Percentiles rank a stretch among this genome's conserved stretches.
Conservation (phyloP, 106 monocot genomes). For the Allium cepa region DNA sequence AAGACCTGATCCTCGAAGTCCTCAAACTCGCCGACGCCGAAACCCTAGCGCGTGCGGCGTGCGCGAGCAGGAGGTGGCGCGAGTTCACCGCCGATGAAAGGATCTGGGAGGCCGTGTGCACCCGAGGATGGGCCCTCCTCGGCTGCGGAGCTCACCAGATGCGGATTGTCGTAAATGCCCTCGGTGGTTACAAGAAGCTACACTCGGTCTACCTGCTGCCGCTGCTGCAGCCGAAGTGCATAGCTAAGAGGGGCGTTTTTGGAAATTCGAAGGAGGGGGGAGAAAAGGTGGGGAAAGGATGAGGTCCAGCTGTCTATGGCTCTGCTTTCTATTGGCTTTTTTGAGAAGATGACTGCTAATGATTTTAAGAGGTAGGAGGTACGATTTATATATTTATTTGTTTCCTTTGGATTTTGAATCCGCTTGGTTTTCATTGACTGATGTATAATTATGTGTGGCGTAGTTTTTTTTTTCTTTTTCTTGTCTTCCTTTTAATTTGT, state of each 20-base stretch:
- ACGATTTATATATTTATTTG: background rate
- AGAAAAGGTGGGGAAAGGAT: constrained; percentile 54
- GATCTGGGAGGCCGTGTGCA: constrained; percentile 77
- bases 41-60: constrained; percentile 58
- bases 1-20: constrained; percentile 72
- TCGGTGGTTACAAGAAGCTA: constrained; percentile 71
- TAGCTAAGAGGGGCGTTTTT: background rate
- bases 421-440: background rate
- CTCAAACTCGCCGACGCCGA: constrained; percentile 52
- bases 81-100: constrained; percentile 62
- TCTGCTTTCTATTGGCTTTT: constrained; percentile 59
- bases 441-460: constrained; percentile 3
- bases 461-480: background rate
- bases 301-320: constrained; percentile 79
- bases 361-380: background rate
- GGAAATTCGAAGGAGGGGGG: background rate
- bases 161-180: constrained; percentile 58
- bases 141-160: constrained; percentile 52
- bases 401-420: background rate
- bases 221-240: constrained; percentile 21
- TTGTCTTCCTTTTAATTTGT: too few relatives aligned
- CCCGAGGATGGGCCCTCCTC: constrained; percentile 50
- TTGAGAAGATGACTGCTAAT: constrained; percentile 9
- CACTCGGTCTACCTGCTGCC: constrained; percentile 62
- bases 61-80: constrained; percentile 62